Percentiles rank a stretch among this genome's conserved stretches.
Conservation (phyloP, 2,329 filamentous ascomycete species). For the Simplicillium aogashimaense region DNA sequence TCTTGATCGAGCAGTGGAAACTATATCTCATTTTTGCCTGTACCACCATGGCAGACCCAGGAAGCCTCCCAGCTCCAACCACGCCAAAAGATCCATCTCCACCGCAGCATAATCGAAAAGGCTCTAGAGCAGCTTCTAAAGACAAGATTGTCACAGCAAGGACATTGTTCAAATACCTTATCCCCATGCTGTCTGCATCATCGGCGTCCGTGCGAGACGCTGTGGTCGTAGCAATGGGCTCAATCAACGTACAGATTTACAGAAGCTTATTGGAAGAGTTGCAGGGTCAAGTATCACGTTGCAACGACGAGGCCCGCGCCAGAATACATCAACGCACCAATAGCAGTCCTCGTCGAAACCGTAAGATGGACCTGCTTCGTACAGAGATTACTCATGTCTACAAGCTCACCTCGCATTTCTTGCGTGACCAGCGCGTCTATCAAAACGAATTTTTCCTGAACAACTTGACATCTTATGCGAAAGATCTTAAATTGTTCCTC, state of each 20-base stretch:
- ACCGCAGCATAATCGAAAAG: conserved; percentile 67
- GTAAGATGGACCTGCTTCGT: conserved; percentile 74
- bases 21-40: conserved; percentile 95
- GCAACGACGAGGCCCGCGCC: conserved; percentile 79
- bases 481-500: conserved; percentile 85
- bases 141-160: conserved; percentile 81
- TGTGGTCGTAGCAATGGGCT: conserved; percentile 83
- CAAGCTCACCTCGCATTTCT: conserved; percentile 82
- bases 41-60: conserved; percentile 81
- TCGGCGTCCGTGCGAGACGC: conserved; percentile 78
- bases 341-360: conserved; percentile 72
- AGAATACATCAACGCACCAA: conserved; percentile 79
- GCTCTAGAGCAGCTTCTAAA: conserved; percentile 57
- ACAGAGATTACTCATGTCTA: conserved; percentile 97
- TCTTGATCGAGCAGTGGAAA: conserved; percentile 96
- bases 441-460: conserved; percentile 84
- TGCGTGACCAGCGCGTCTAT: conserved; percentile 68
- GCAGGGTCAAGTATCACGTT: conserved; percentile 74
- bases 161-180: conserved; percentile 83
- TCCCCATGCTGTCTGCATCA: conserved; percentile 73
- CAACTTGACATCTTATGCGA: conserved; percentile 82
- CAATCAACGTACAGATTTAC: conserved; percentile 91
- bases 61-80: conserved; percentile 33
- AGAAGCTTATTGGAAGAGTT: conserved; percentile 82
- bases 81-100: conserved; percentile 33